These are phyloP conservation scores for Durio zibethinus DNA, from an alignment of 345 rosid genomes.

Conservation along the genomic window DNA sequence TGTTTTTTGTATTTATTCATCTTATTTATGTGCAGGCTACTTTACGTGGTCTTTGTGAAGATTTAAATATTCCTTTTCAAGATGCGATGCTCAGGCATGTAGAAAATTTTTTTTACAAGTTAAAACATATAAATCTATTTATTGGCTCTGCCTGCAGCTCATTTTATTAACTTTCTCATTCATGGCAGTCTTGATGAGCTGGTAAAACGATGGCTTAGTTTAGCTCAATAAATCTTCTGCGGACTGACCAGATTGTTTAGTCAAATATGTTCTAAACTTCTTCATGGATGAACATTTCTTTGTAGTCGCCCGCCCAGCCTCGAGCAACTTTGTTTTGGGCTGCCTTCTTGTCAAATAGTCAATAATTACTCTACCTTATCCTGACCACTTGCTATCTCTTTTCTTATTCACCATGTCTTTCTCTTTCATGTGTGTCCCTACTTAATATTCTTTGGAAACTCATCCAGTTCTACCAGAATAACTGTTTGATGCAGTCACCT, in stretches of 20 bases:
- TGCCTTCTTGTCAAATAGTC: not conserved
- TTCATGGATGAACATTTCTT: not conserved
- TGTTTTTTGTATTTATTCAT: not conserved
- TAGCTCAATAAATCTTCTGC: not conserved
- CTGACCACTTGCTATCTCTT: not conserved
- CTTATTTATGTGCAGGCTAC: slow-evolving; percentile 47
- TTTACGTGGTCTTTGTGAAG: slow-evolving; percentile 69
- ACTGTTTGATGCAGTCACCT: not conserved
- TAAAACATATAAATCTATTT: not conserved
- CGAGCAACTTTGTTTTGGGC: not conserved
- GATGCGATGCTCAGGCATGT: slow-evolving; percentile 69
- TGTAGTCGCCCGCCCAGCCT: not conserved
- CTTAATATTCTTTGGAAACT: not conserved
- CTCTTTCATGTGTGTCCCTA: not conserved
- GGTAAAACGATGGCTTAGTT: not conserved
- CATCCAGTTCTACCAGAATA: not conserved
- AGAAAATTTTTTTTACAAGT: not conserved
- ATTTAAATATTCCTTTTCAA: slow-evolving; percentile 72
- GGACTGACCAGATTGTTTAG: not conserved
- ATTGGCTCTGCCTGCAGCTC: not conserved
- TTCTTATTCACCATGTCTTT: not conserved
- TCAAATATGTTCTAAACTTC: not conserved
- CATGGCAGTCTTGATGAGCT: not conserved
- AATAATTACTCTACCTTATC: not conserved
- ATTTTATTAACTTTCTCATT: not conserved